A percentile compares a stretch with the other conserved stretches of the same genome.
Evolutionary conservation across 176 grass and related monocot genomes (phyloP).

Genomic region (Hsuehochloa calcarea): DNA sequence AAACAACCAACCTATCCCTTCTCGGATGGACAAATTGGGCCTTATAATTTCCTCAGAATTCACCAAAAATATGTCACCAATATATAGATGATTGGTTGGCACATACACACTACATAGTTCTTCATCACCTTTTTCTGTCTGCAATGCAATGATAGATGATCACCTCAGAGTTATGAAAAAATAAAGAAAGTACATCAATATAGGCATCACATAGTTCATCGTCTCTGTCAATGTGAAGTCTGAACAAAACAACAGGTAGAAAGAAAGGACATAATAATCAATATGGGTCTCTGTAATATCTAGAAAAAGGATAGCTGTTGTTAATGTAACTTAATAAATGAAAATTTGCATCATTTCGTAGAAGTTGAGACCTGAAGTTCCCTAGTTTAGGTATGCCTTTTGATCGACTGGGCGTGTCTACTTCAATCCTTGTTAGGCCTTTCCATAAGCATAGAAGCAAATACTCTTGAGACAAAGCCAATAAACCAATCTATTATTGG

Average conservation of each 20-base stretch:
- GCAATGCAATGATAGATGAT: conserved; percentile 43
- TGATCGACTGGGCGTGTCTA: background rate
- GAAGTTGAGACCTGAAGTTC: background rate
- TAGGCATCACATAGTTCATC: conserved; percentile 52
- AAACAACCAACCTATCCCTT: conserved; percentile 86
- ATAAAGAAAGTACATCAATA: background rate
- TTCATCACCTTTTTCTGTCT: conserved; percentile 96
- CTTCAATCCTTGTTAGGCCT: background rate
- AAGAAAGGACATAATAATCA: background rate
- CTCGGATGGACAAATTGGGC: conserved; percentile 88
- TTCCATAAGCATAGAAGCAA: background rate
- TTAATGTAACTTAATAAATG: conserved; percentile 9
- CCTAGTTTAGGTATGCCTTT: background rate
- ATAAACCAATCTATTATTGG: background rate
- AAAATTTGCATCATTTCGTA: background rate
- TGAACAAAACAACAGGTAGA: conserved; percentile 18
- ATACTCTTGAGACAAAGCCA: background rate
- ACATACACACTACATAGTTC: conserved; percentile 96
- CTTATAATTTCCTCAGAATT: conserved; percentile 90
- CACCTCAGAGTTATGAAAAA: conserved; percentile 23
- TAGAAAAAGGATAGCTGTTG: background rate
- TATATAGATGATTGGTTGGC: conserved; percentile 97
- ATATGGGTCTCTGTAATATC: background rate
- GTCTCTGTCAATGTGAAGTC: conserved; percentile 34
- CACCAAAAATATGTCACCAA: conserved; percentile 94